A percentile compares a stretch with the other conserved stretches of the same genome.
Evolutionary conservation across 2,329 filamentous ascomycete genomes (phyloP).

Genomic region (Trichoderma sp.): DNA sequence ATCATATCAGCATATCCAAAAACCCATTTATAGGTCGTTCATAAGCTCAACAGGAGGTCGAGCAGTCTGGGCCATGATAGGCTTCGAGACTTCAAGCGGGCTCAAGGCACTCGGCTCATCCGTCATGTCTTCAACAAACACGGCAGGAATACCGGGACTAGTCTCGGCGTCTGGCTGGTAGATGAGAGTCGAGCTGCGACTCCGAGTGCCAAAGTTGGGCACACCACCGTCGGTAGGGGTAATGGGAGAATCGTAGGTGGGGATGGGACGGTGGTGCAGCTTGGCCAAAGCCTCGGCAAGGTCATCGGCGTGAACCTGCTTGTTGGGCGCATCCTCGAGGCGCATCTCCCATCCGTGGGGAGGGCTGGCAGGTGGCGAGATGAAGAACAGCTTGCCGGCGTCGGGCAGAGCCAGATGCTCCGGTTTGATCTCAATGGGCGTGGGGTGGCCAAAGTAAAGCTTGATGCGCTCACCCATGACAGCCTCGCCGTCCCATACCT

Average conservation of each 20-base stretch:
- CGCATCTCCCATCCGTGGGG: constrained; percentile 67
- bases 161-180: constrained; percentile 58
- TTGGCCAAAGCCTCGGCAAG: constrained; percentile 63
- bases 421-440: constrained; percentile 52
- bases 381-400: constrained; percentile 70
- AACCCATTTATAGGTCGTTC: constrained; percentile 35
- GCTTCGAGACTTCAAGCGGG: constrained; percentile 41
- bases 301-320: constrained; percentile 66
- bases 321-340: constrained; percentile 67
- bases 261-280: constrained; percentile 47
- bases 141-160: constrained; percentile 58
- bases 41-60: constrained; percentile 66
- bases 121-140: constrained; percentile 66
- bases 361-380: constrained; percentile 64
- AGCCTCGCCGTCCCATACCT: constrained; percentile 69
- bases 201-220: constrained; percentile 40
- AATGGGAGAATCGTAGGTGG: constrained; percentile 28
- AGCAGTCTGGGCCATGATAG: constrained; percentile 57
- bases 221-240: constrained; percentile 31
- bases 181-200: constrained; percentile 63
- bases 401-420: constrained; percentile 64
- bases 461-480: constrained; percentile 67
- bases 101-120: constrained; percentile 49
- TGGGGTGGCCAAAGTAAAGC: constrained; percentile 66
- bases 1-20: neutral